Conservation (phyloP, 129 eudicot species). For the Flaveria sonorensis region DNA sequence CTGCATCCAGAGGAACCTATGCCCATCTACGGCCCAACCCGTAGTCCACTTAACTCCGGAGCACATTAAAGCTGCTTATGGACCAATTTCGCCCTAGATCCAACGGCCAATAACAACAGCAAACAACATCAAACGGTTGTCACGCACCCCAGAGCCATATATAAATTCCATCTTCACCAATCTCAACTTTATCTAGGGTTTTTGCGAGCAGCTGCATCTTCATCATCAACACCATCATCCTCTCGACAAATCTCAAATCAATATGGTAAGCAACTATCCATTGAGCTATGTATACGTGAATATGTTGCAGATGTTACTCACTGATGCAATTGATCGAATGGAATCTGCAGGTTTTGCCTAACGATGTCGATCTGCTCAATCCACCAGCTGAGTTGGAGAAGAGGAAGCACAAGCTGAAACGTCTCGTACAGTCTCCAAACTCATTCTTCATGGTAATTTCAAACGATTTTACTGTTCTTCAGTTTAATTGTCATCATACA, state of each 20-base stretch:
- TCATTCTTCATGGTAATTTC: slow-evolving; percentile 40
- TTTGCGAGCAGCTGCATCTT: slow-evolving; percentile 16
- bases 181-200: background rate
- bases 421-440: slow-evolving; percentile 62
- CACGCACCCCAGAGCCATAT: slow-evolving; percentile 10
- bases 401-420: slow-evolving; percentile 73
- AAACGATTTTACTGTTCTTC: background rate
- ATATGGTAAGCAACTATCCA: slow-evolving; percentile 12
- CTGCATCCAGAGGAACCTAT: background rate
- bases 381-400: slow-evolving; percentile 71
- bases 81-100: slow-evolving; percentile 4
- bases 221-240: background rate
- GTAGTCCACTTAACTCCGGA: background rate
- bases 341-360: slow-evolving; percentile 33
- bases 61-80: background rate
- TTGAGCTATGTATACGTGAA: background rate
- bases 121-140: background rate
- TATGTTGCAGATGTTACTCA: background rate
- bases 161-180: background rate
- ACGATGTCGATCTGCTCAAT: slow-evolving; percentile 51
- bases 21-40: background rate
- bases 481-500: background rate
- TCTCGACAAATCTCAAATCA: background rate
- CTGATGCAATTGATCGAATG: background rate
- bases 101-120: background rate